Evolutionary conservation across 2,329 filamentous ascomycete species (phyloP).

Genomic region (Bimuria novae-zelandiae): DNA sequence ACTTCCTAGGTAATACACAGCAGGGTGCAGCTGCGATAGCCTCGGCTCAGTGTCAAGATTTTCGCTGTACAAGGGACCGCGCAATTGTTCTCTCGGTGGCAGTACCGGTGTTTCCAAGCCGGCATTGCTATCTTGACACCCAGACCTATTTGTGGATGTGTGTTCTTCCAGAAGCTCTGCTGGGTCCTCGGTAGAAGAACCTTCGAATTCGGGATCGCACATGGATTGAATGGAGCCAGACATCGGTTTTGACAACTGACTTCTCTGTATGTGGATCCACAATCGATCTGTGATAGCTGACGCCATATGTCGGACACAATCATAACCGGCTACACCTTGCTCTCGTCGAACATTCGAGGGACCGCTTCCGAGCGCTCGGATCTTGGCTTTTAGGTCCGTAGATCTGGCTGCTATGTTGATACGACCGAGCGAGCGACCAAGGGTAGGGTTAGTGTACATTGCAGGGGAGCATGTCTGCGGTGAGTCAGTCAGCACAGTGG

Average conservation of each 20-base stretch:
- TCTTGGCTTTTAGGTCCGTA: slow-evolving; percentile 21
- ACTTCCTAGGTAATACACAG: too few species aligned
- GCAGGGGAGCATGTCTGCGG: slow-evolving; percentile 38
- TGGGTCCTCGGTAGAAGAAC: neutral
- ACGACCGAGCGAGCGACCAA: slow-evolving; percentile 41
- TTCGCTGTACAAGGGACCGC: too few species aligned
- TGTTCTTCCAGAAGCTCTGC: slow-evolving; percentile 7
- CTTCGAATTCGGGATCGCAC: neutral
- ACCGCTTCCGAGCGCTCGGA: slow-evolving; percentile 8
- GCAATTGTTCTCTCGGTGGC: too few species aligned
- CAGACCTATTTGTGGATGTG: too few species aligned
- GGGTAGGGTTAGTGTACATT: slow-evolving; percentile 44
- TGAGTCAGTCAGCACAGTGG: slow-evolving; percentile 10
- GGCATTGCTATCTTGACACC: too few species aligned
- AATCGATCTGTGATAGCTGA: slow-evolving; percentile 9
- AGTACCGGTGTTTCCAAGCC: too few species aligned
- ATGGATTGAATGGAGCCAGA: slow-evolving; percentile 16
- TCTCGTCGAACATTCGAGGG: neutral
- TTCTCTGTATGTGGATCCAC: slow-evolving; percentile 23
- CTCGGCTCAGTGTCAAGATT: too few species aligned
- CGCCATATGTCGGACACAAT: neutral
- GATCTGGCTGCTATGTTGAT: slow-evolving; percentile 14
- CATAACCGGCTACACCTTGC: neutral
- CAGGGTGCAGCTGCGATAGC: too few species aligned
- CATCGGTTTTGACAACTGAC: slow-evolving; percentile 11